Percentiles rank a stretch among this genome's conserved stretches.
Conservation (phyloP, 2,329 filamentous ascomycete genomes). For the Arthroderma uncinatum region DNA sequence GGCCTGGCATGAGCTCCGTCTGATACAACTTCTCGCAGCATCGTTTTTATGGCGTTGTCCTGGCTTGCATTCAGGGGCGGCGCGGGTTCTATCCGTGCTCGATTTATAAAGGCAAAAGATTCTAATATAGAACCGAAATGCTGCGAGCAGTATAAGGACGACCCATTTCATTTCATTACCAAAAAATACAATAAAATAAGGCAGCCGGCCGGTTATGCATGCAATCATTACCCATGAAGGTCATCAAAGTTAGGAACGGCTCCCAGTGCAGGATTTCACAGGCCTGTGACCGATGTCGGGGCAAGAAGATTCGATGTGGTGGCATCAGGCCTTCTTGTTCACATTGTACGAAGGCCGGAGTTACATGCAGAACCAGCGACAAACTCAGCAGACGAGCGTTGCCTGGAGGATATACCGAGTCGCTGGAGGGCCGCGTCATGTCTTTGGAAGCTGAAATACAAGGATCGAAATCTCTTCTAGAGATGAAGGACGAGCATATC, state of each 20-base stretch:
- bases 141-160: no score
- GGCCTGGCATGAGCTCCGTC: no score
- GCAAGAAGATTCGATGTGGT: conserved; percentile 97
- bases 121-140: no score
- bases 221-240: conserved; percentile 99
- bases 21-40: no score
- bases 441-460: conserved; percentile 70
- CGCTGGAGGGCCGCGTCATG: conserved; percentile 83
- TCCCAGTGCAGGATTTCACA: conserved; percentile 91
- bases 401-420: conserved; percentile 92
- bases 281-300: conserved; percentile 82
- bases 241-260: conserved; percentile 91
- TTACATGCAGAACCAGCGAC: conserved; percentile 97
- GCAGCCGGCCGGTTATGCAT: no score
- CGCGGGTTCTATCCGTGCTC: no score
- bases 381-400: conserved; percentile 92
- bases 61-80: no score
- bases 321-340: conserved; percentile 88
- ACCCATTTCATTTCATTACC: no score
- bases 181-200: no score
- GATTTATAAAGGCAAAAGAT: no score
- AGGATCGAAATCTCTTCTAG: conserved; percentile 80
- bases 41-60: no score
- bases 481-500: conserved; percentile 97
- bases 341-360: conserved; percentile 90